Base-by-base conservation (phyloP, 2,329 filamentous ascomycete species). In the Beauveria rudraprayagi region DNA sequence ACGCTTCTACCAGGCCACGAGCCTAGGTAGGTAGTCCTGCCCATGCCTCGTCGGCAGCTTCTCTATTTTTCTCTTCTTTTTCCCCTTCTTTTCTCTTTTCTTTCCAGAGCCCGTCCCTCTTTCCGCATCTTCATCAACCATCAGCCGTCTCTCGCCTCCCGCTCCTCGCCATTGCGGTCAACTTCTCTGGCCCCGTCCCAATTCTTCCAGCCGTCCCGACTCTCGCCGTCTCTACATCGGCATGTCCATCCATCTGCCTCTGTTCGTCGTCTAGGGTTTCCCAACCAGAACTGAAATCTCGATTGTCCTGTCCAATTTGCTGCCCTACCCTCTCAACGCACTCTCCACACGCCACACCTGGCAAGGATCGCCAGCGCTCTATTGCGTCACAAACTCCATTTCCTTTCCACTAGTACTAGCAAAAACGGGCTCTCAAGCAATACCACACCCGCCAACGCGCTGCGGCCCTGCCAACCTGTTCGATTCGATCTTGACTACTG, bases 301-400 rank as follows among this genome's bases (percentile, higher is more conserved):
- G 58, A 60, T 60, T 37, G 40, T 37, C 41, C 22, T 41, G 51
- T 22, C 43, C 41, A 60, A 48, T 41, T 60, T 54, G 51, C 57
- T 60, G 57, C 50, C 48, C 51, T 46, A 19, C 58, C 24, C 40
- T 52, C 58, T 54, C 50, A 19, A 48, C 50, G 51, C 51, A 40
- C 50, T 47, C 51, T 53, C 58, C 58, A 60, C 58, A 40, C 41
- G 41, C 58, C 51, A 54, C 48, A 48, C 58, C 40, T 48, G 58
- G 50, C 43, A 55, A 24, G 51, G 58, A 60, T 60, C 51, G 30
- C 41, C 58, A 60, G 58, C 43, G 58, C 58, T 60, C 58, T 48
- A 60, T 55, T 60, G 58, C 58, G 58, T 60, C 58, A 60, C 58
- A 60, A 54, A 34, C 51, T 48, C 58, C 58, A 60, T 54, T 46